Percentiles rank a stretch among this genome's conserved stretches.
Conservation (phyloP, 192 early-diverging fungal genomes). For the Podila epigama region DNA sequence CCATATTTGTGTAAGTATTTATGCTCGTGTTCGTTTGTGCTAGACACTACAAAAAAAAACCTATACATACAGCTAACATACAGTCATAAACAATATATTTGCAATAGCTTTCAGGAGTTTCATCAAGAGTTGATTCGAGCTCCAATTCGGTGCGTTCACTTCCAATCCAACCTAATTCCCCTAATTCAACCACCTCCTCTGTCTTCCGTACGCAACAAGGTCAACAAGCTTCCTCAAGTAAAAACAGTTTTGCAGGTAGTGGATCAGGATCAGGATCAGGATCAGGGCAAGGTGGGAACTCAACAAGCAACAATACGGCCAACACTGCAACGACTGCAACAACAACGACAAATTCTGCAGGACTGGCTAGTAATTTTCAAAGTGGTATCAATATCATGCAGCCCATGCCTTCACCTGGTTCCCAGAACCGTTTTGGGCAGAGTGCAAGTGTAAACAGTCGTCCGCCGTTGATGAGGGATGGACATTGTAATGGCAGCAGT, state of each 20-base stretch:
- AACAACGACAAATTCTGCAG: neutral
- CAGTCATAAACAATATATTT: neutral
- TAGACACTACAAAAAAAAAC: neutral
- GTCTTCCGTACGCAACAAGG: constrained; percentile 20
- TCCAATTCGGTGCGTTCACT: constrained; percentile 29
- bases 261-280: too few species aligned
- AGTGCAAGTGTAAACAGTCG: neutral
- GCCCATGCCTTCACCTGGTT: constrained; percentile 16
- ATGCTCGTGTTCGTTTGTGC: too few species aligned
- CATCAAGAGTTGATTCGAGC: constrained; percentile 11
- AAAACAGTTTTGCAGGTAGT: neutral
- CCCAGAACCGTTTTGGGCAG: neutral
- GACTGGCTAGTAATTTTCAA: neutral
- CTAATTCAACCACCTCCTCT: constrained; percentile 17
- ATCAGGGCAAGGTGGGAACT: too few species aligned
- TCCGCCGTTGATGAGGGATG: neutral
- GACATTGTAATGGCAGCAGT: neutral
- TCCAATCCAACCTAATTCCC: constrained; percentile 15
- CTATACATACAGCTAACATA: neutral
- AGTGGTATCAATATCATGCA: neutral
- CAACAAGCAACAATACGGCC: too few species aligned
- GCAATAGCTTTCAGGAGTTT: constrained; percentile 1
- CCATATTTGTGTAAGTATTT: constrained; percentile 55
- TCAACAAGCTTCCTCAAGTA: neutral
- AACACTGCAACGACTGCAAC: too few species aligned